These are phyloP conservation scores for Suillus decipiens DNA, from an alignment of 768 basidiomycete species.

Conservation along the genomic window DNA sequence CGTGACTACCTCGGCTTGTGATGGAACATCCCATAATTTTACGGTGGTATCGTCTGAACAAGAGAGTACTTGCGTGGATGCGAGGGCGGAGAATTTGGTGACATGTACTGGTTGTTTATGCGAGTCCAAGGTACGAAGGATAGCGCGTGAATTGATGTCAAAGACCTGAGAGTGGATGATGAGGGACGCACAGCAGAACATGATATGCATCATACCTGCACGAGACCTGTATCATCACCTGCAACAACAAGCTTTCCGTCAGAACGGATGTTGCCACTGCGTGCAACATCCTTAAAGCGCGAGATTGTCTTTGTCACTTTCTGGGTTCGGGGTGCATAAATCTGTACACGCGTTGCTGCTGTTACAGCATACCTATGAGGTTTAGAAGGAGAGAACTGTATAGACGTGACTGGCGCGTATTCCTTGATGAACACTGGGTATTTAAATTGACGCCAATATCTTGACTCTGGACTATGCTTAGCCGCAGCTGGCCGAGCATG, in stretches of 20 bases:
- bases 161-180: slow-evolving; percentile 61
- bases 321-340: slow-evolving; percentile 95
- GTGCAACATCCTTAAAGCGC: slow-evolving; percentile 94
- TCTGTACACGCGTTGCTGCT: slow-evolving; percentile 89
- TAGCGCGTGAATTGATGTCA: slow-evolving; percentile 90
- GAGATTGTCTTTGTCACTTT: slow-evolving; percentile 96
- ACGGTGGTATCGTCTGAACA: slow-evolving; percentile 97
- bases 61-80: slow-evolving; percentile 84
- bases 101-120: slow-evolving; percentile 98
- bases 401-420: slow-evolving; percentile 92
- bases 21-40: slow-evolving; percentile 93
- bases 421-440: slow-evolving; percentile 95
- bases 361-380: slow-evolving; percentile 97
- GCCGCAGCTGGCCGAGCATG: slow-evolving; percentile 58
- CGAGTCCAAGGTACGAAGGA: slow-evolving; percentile 87
- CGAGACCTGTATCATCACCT: slow-evolving; percentile 90
- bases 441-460: slow-evolving; percentile 87
- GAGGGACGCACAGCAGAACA: slow-evolving; percentile 9
- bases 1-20: slow-evolving; percentile 74
- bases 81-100: slow-evolving; percentile 83
- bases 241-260: slow-evolving; percentile 97
- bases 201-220: slow-evolving; percentile 51
- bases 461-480: slow-evolving; percentile 72
- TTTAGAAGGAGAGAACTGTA: slow-evolving; percentile 85
- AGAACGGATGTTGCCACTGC: slow-evolving; percentile 82